These are phyloP conservation scores for Aspergillus olivimuriae DNA, from an alignment of 495 filamentous ascomycete species.

Conservation along the genomic window DNA sequence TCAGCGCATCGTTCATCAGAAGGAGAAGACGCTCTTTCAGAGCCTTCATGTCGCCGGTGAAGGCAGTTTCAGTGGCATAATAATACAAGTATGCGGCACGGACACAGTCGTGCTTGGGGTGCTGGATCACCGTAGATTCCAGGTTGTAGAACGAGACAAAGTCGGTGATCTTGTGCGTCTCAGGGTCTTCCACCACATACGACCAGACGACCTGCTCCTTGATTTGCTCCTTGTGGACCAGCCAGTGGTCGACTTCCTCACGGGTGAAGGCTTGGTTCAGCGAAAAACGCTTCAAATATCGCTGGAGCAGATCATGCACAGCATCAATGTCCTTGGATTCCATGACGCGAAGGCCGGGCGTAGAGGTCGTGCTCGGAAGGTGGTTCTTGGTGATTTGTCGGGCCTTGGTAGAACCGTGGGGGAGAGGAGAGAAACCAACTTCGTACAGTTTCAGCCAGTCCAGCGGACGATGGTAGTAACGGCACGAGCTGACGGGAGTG, in stretches of 20 bases:
- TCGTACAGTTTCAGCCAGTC: slow-evolving; percentile 96
- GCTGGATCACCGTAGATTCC: slow-evolving; percentile 82
- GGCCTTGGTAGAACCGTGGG: slow-evolving; percentile 69
- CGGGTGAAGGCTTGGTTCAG: slow-evolving; percentile 74
- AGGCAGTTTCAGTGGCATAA: slow-evolving; percentile 81
- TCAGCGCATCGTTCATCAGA: slow-evolving; percentile 77
- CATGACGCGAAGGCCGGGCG: slow-evolving; percentile 71
- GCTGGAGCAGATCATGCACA: slow-evolving; percentile 65
- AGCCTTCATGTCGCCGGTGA: slow-evolving; percentile 49
- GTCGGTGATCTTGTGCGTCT: slow-evolving; percentile 79
- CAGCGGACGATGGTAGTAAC: slow-evolving; percentile 88
- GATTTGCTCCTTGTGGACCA: slow-evolving; percentile 56
- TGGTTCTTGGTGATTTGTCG: slow-evolving; percentile 75
- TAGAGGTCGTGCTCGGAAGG: slow-evolving; percentile 64
- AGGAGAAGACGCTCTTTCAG: slow-evolving; percentile 66
- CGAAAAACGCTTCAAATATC: slow-evolving; percentile 73
- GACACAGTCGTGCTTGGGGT: slow-evolving; percentile 67
- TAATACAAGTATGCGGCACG: slow-evolving; percentile 93
- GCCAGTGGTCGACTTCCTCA: slow-evolving; percentile 83
- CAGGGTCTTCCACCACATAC: slow-evolving; percentile 79
- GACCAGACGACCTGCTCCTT: slow-evolving; percentile 83
- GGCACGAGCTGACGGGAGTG: slow-evolving; percentile 81
- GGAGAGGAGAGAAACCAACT: slow-evolving; percentile 82
- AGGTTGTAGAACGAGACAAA: slow-evolving; percentile 95
- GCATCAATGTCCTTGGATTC: slow-evolving; percentile 72